A percentile compares a stretch with the other conserved stretches of the same genome.
phyloP scores from a whole-genome alignment of 1,284 basidiomycete genomes.

The Lentinus polychrous region DNA sequence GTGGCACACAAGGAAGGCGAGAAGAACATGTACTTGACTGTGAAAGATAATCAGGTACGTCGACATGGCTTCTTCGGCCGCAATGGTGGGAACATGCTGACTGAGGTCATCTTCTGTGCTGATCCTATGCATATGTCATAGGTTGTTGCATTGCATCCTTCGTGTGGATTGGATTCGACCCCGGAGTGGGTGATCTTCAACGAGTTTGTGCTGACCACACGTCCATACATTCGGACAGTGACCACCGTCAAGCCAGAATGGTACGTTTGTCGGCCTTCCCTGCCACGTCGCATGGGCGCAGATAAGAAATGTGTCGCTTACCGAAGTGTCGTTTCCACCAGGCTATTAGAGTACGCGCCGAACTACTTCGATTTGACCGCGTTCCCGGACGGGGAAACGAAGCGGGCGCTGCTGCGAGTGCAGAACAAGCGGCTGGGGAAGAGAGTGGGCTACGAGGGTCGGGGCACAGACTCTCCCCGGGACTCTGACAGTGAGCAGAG shows the following conservation, averaged over 20 bases:
- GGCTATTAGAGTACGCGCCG: slow-evolving; percentile 80
- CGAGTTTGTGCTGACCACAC: slow-evolving; percentile 93
- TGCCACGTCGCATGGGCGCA: neutral
- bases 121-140: slow-evolving; percentile 29
- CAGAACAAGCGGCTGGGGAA: slow-evolving; percentile 13
- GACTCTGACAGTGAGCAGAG: too few relatives aligned
- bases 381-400: slow-evolving; percentile 72
- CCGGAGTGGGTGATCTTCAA: slow-evolving; percentile 99
- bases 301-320: neutral
- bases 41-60: slow-evolving; percentile 88
- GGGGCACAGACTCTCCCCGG: too few relatives aligned
- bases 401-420: slow-evolving; percentile 53
- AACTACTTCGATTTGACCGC: slow-evolving; percentile 71
- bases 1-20: slow-evolving; percentile 95
- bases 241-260: slow-evolving; percentile 89
- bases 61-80: neutral
- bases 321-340: slow-evolving; percentile 21
- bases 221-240: slow-evolving; percentile 87
- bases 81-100: neutral
- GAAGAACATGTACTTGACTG: slow-evolving; percentile 79
- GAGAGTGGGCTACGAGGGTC: neutral
- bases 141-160: slow-evolving; percentile 89
- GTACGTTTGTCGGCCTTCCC: slow-evolving; percentile 45
- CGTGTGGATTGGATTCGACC: slow-evolving; percentile 86
- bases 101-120: neutral